phyloP scores from a whole-genome alignment of 176 grass and related monocot genomes.

The Raddia guianensis region DNA sequence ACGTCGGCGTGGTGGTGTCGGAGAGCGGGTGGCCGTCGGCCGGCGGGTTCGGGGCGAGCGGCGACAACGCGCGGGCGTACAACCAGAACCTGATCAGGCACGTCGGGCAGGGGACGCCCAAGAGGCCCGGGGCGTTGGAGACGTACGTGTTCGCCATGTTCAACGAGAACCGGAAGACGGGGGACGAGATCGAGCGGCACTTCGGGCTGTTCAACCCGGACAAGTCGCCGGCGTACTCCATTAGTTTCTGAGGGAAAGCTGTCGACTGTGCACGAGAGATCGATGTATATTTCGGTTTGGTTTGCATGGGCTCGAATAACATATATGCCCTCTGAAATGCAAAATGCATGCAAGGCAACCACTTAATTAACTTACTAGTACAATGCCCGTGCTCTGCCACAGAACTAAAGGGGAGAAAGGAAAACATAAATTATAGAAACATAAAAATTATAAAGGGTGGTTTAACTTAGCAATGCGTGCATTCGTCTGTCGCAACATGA shows the following conservation, averaged over 20 bases:
- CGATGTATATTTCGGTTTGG: not conserved
- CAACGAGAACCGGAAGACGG: conserved; percentile 64
- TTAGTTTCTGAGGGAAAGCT: conserved; percentile 22
- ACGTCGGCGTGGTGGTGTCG: conserved; percentile 57
- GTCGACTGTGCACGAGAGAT: too few relatives aligned
- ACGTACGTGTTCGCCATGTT: conserved; percentile 83
- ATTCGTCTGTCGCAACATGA: too few relatives aligned
- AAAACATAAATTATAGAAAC: too few relatives aligned
- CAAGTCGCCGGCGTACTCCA: conserved; percentile 45
- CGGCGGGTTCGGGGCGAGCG: conserved; percentile 40
- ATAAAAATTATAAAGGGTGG: too few relatives aligned
- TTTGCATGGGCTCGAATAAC: not conserved
- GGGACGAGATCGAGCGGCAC: conserved; percentile 43
- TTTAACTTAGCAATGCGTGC: too few relatives aligned
- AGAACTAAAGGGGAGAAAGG: too few relatives aligned
- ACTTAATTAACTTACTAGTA: too few relatives aligned
- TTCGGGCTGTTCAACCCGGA: conserved; percentile 68
- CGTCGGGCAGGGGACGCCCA: conserved; percentile 63
- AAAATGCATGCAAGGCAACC: not conserved
- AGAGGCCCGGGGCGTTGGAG: conserved; percentile 42
- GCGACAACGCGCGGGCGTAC: conserved; percentile 55
- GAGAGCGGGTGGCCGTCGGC: conserved; percentile 82
- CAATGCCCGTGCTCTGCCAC: too few relatives aligned
- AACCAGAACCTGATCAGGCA: conserved; percentile 74
- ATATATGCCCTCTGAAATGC: not conserved